A percentile compares a stretch with the other conserved stretches of the same genome.
These are phyloP conservation scores for Xylariales sp. DNA, from an alignment of 2,329 filamentous ascomycete genomes.

Conservation along the genomic window DNA sequence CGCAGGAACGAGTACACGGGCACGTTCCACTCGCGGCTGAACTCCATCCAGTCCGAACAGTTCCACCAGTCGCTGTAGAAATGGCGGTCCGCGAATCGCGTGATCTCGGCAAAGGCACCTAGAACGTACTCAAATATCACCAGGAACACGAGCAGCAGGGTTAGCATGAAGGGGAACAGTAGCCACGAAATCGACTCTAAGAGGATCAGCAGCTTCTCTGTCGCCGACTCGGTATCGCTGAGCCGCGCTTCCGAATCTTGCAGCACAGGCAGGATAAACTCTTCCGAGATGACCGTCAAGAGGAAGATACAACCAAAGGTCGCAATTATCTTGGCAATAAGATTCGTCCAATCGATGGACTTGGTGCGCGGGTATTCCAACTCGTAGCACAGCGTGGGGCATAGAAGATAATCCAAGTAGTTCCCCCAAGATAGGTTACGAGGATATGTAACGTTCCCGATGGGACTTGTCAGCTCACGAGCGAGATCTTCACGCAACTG, in stretches of 20 bases:
- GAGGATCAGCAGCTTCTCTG: constrained; percentile 82
- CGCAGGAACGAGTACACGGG: constrained; percentile 96
- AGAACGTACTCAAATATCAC: constrained; percentile 98
- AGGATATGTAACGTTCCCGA: constrained; percentile 91
- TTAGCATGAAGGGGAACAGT: constrained; percentile 97
- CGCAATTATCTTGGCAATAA: constrained; percentile 86
- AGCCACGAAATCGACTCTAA: constrained; percentile 91
- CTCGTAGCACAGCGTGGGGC: constrained; percentile 97
- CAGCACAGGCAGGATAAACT: constrained; percentile 93
- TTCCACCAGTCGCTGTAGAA: constrained; percentile 89
- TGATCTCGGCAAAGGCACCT: constrained; percentile 94
- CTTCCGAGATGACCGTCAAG: constrained; percentile 88
- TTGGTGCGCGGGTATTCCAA: constrained; percentile 89
- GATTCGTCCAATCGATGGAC: constrained; percentile 80
- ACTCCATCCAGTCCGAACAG: constrained; percentile 91
- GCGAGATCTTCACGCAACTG: constrained; percentile 88
- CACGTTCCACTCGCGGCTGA: constrained; percentile 97
- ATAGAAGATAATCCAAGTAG: constrained; percentile 87
- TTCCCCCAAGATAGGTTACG: constrained; percentile 86
- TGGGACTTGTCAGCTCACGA: constrained; percentile 88
- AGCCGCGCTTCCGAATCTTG: constrained; percentile 73
- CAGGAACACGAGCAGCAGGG: constrained; percentile 93
- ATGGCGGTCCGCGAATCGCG: constrained; percentile 89
- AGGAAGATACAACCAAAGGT: constrained; percentile 98
- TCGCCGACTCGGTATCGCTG: constrained; percentile 56